These are phyloP conservation scores for Oxytropis ochrocephala DNA, from an alignment of 306 rosid genomes.

Conservation along the genomic window DNA sequence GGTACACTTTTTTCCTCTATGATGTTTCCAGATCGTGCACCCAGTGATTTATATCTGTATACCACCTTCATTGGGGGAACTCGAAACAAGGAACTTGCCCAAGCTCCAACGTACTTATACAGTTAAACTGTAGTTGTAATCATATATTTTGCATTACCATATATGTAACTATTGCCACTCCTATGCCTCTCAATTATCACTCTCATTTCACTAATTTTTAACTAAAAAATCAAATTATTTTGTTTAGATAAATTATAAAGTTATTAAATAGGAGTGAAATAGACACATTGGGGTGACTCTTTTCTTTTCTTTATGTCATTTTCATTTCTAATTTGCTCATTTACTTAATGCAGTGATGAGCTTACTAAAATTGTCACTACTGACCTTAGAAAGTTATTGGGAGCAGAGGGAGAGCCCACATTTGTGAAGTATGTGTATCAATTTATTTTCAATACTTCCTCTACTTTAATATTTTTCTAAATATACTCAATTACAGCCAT, in stretches of 20 bases:
- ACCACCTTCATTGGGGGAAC: conserved; percentile 88
- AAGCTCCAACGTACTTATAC: conserved; percentile 61
- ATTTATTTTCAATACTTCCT: conserved; percentile 6
- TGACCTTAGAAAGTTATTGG: conserved; percentile 77
- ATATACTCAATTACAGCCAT: conserved; percentile 56
- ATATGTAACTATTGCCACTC: not conserved
- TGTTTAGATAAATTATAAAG: not conserved
- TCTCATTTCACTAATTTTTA: not conserved
- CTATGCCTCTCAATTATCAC: not conserved
- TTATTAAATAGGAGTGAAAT: not conserved
- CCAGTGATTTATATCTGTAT: conserved; percentile 62
- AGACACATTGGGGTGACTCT: not conserved
- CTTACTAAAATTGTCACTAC: conserved; percentile 68
- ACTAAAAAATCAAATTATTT: not conserved
- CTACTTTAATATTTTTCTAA: conserved; percentile 15
- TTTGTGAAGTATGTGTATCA: conserved; percentile 60
- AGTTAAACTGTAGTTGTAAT: conserved; percentile 14
- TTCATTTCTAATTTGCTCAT: conserved; percentile 10
- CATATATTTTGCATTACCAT: not conserved
- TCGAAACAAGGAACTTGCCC: conserved; percentile 67
- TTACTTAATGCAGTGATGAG: conserved; percentile 48
- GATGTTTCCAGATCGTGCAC: conserved; percentile 98
- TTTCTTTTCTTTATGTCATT: conserved; percentile 16
- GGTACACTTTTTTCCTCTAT: conserved; percentile 92
- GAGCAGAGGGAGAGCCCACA: conserved; percentile 84